Conservation (phyloP, 2,329 filamentous ascomycete species). For the Coniochaeta sp. region DNA sequence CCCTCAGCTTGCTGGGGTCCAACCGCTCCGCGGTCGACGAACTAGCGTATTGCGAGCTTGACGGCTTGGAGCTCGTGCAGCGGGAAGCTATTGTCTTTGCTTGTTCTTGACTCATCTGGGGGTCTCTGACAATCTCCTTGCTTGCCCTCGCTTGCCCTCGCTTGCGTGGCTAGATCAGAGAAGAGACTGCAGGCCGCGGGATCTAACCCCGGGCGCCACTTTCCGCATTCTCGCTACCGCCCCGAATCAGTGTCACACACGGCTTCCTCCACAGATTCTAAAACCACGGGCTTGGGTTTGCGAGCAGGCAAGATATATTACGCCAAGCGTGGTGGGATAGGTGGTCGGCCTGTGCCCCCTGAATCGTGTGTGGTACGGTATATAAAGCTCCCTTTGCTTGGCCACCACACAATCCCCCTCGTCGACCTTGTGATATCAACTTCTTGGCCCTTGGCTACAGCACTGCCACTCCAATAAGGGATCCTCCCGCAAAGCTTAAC, state of each 20-base stretch:
- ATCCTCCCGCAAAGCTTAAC: constrained; percentile 1
- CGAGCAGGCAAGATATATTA: neutral
- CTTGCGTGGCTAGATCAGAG: neutral
- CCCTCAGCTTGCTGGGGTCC: neutral
- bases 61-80: neutral
- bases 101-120: neutral
- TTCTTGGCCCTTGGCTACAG: neutral
- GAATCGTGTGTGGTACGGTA: too few relatives aligned
- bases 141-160: too few relatives aligned
- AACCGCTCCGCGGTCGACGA: neutral
- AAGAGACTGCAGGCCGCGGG: neutral
- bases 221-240: neutral
- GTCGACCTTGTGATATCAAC: neutral
- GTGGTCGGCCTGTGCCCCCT: neutral
- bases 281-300: constrained; percentile 1
- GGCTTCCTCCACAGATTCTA: neutral
- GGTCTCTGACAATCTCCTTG: neutral
- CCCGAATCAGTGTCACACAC: neutral
- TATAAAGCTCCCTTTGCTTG: constrained; percentile 2
- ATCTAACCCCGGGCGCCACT: neutral
- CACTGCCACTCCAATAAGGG: neutral
- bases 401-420: neutral
- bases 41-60: neutral
- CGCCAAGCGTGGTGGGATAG: neutral
- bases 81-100: neutral